Conservation (phyloP, 768 basidiomycete genomes). For the Russula sp. region DNA sequence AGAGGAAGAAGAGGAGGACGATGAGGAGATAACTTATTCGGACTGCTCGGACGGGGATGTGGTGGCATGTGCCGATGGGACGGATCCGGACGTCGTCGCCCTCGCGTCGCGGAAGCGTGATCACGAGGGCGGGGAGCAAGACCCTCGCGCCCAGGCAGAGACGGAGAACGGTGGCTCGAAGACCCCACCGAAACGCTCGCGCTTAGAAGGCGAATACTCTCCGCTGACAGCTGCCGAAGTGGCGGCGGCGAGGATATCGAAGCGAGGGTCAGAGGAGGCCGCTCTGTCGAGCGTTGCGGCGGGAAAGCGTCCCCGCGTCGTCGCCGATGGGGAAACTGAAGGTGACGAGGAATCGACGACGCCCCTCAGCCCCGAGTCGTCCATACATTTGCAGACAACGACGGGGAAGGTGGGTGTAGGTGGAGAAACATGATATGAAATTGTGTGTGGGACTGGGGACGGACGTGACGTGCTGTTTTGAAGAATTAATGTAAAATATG, state of each 20-base stretch:
- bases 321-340: not conserved
- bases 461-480: not conserved
- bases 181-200: constrained; percentile 39
- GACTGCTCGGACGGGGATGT: constrained; percentile 14
- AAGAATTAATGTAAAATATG: constrained; percentile 15
- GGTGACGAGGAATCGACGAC: not conserved
- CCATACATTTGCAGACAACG: not conserved
- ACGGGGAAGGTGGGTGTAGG: constrained; percentile 1
- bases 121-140: constrained; percentile 26
- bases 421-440: constrained; percentile 6
- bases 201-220: constrained; percentile 25
- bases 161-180: constrained; percentile 24
- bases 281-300: constrained; percentile 14
- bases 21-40: constrained; percentile 24
- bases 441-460: not conserved
- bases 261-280: constrained; percentile 20
- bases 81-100: constrained; percentile 24
- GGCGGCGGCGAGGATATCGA: constrained; percentile 10
- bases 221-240: constrained; percentile 17
- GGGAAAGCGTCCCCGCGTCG: constrained; percentile 15
- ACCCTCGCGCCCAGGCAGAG: constrained; percentile 25
- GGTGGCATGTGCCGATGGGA: constrained; percentile 19
- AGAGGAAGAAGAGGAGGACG: constrained; percentile 32
- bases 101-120: constrained; percentile 32
- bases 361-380: not conserved